A percentile compares a stretch with the other conserved stretches of the same genome.
phyloP scores from a whole-genome alignment of 352 stramenopile species.

The Pythium graminicola region DNA sequence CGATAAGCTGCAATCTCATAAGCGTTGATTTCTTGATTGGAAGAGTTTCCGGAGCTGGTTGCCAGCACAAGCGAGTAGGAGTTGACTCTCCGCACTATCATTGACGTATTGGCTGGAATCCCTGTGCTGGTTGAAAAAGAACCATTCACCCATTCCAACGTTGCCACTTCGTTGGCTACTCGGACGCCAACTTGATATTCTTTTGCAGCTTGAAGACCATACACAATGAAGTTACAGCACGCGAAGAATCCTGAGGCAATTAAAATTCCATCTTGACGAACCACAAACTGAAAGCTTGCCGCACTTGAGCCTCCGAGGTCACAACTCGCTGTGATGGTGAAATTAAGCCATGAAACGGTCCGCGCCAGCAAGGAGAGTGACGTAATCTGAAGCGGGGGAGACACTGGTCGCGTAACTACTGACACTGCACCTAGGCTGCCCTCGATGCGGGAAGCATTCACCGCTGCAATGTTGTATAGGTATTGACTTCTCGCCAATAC shows the following conservation, averaged over 20 bases:
- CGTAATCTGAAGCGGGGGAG: slow-evolving; percentile 22
- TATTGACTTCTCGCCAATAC: slow-evolving; percentile 33
- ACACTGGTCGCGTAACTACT: slow-evolving; percentile 27
- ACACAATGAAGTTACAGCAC: slow-evolving; percentile 39
- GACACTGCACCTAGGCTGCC: slow-evolving; percentile 28
- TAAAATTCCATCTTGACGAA: slow-evolving; percentile 9
- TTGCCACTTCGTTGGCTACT: slow-evolving; percentile 25
- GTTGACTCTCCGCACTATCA: slow-evolving; percentile 27
- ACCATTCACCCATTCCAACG: slow-evolving; percentile 16
- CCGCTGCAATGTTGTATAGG: slow-evolving; percentile 38
- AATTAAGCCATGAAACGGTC: slow-evolving; percentile 28
- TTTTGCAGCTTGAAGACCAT: slow-evolving; percentile 17
- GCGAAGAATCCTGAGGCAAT: slow-evolving; percentile 27
- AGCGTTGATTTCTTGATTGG: too few relatives aligned
- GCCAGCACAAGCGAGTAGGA: slow-evolving; percentile 35
- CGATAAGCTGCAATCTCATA: slow-evolving; percentile 24
- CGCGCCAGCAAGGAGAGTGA: slow-evolving; percentile 18
- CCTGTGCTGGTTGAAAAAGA: slow-evolving; percentile 31
- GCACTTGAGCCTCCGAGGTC: slow-evolving; percentile 31
- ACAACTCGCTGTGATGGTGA: slow-evolving; percentile 30
- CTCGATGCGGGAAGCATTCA: slow-evolving; percentile 33
- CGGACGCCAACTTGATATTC: slow-evolving; percentile 31
- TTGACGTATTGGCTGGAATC: slow-evolving; percentile 19
- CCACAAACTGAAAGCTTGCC: slow-evolving; percentile 34
- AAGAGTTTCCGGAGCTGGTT: slow-evolving; percentile 34